Evolutionary conservation across 108 stramenopile species (phyloP), one percentile per base, ranked within the genome.

Genomic region (Pseudonitzschia pungens): DNA sequence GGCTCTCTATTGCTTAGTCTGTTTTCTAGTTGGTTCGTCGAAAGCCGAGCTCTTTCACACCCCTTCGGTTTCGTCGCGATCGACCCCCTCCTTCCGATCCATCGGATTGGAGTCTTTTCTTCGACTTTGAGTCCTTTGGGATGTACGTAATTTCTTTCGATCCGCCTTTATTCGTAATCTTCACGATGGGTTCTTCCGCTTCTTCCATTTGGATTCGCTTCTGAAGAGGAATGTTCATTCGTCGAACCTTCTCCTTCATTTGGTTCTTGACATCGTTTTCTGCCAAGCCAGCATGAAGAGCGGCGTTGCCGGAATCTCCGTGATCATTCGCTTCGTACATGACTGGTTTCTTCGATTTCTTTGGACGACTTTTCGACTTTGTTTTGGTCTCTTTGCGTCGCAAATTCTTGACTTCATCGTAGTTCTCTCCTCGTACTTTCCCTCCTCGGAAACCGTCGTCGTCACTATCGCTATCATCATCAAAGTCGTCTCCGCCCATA

Each of bases 361-460:
- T 79, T 73, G 68, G 58, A 65, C 44, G 81, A 80, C 76, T 15
- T 48, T 70, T 22, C 33, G 60, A 36, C 22, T 28, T 58, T 27
- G 57, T 27, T 76, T 72, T 70, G 26, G 41, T 48, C 41, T 63
- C 81, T 48, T 54, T 68, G 28, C 66, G 75, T 59, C 74, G 56
- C 59, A 73, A 55, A 20, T 32, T 26, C 42, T 81, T 84, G 53
- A 79, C 72, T n/a, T 81, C 55, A 16, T 79, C 83, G 63, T 89
- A 93, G 12, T 79, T 79, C 72, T 94, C 93, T 43, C 93, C 93
- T 50, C 93, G 79, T 50, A 92, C 88, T 73, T 87, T 87, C n/a
- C 83, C 92, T 45, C 91, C 91, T 53, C 77, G 77, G 62, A 93
- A 89, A n/a, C 94, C 94, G 65, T 96, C 94, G 72, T 76, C 81